Percentiles rank a stretch among this genome's conserved stretches.
Evolutionary conservation across 306 rosid genomes (phyloP).

Genomic region (Dryas alaskensis): DNA sequence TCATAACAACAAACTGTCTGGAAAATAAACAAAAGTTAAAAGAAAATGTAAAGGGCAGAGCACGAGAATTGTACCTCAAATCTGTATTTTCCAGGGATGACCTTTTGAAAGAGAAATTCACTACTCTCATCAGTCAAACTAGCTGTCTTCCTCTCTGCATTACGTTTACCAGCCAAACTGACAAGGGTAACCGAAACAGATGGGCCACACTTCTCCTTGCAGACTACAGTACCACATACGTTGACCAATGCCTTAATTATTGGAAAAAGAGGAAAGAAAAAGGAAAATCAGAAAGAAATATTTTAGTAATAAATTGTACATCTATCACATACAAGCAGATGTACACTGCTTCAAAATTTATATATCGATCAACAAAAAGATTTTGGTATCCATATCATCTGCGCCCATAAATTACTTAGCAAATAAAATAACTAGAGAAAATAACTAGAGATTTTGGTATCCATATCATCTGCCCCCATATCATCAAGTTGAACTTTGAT

Average conservation of each 20-base stretch:
- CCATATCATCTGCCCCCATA: too few relatives aligned
- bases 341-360: background rate
- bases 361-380: background rate
- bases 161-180: constrained; percentile 49
- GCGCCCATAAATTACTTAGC: background rate
- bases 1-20: background rate
- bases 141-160: constrained; percentile 51
- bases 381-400: background rate
- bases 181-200: constrained; percentile 71
- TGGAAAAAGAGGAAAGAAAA: constrained; percentile 12
- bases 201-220: constrained; percentile 84
- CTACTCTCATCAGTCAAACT: constrained; percentile 57
- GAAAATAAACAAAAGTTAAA: constrained; percentile 9
- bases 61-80: constrained; percentile 56
- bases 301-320: background rate
- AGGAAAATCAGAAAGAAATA: constrained; percentile 16
- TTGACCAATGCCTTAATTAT: constrained; percentile 79
- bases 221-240: constrained; percentile 63
- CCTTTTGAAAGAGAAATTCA: constrained; percentile 59
- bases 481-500: background rate
- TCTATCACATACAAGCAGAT: constrained; percentile 7
- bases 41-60: constrained; percentile 21
- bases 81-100: constrained; percentile 91
- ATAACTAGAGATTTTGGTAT: background rate
- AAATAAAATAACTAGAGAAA: background rate